Percentiles rank a stretch among this genome's conserved stretches.
Evolutionary conservation across 1,284 basidiomycete genomes (phyloP).

Genomic region (Austroboletus novae-zelandiae): DNA sequence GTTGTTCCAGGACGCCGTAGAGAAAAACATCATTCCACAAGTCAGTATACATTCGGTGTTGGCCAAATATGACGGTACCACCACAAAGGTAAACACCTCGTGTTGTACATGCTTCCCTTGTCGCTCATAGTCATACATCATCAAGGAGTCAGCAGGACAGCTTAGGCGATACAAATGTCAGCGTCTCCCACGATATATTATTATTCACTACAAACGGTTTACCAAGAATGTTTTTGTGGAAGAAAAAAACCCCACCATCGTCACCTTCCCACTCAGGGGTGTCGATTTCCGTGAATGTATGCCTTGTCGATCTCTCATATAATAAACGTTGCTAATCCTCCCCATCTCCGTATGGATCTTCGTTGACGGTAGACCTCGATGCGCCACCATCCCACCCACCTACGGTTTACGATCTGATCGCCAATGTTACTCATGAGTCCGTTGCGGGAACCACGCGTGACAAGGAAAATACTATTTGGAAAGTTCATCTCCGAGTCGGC

Average conservation of each 20-base stretch:
- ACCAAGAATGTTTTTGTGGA: conserved; percentile 98
- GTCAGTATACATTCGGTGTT: conserved; percentile 88
- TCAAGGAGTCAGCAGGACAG: conserved; percentile 81
- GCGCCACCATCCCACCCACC: conserved; percentile 51
- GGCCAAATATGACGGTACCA: conserved; percentile 93
- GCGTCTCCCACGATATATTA: conserved; percentile 86
- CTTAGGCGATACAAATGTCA: conserved; percentile 89
- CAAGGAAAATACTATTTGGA: conserved; percentile 88
- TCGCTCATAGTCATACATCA: conserved; percentile 14
- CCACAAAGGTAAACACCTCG: conserved; percentile 66
- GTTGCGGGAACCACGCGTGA: conserved; percentile 91
- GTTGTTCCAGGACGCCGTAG: conserved; percentile 90
- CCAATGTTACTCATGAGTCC: conserved; percentile 94
- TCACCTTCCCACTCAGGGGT: conserved; percentile 93
- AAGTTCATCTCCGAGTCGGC: conserved; percentile 82
- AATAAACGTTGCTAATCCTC: conserved; percentile 17
- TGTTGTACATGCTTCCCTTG: conserved; percentile 17
- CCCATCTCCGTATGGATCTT: conserved; percentile 15
- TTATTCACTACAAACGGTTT: conserved; percentile 95
- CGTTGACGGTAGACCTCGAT: conserved; percentile 66
- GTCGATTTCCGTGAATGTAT: conserved; percentile 89
- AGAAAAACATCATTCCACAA: conserved; percentile 99
- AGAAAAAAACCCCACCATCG: conserved; percentile 98
- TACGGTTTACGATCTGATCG: conserved; percentile 90
- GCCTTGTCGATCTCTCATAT: conserved; percentile 38